phyloP scores from a whole-genome alignment of 2,329 filamentous ascomycete species.

The Didymella lethalis region DNA sequence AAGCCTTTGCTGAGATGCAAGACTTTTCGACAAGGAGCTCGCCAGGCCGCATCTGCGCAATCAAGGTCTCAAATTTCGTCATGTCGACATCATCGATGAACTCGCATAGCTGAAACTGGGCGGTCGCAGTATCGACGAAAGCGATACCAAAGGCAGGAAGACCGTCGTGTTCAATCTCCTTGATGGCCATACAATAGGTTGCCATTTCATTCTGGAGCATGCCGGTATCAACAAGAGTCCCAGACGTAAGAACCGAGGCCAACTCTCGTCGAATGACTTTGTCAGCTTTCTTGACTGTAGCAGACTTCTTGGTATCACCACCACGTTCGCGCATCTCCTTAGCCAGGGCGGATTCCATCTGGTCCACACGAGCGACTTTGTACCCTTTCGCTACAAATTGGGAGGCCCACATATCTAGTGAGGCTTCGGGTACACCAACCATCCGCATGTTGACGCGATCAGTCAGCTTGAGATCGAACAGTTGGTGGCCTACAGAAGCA shows the following conservation, averaged over 20 bases:
- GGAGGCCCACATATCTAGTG: slow-evolving; percentile 95
- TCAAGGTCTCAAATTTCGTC: slow-evolving; percentile 96
- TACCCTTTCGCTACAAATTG: slow-evolving; percentile 98
- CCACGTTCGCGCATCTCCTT: slow-evolving; percentile 99
- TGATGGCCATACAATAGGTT: slow-evolving; percentile 94
- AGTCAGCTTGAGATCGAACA: slow-evolving; percentile 97
- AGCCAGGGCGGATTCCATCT: slow-evolving; percentile 92
- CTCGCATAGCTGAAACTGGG: slow-evolving; percentile 91
- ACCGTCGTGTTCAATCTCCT: slow-evolving; percentile 71
- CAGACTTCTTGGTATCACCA: slow-evolving; percentile 59
- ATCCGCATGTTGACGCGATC: slow-evolving; percentile 99
- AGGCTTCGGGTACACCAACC: slow-evolving; percentile 96
- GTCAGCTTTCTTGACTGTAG: slow-evolving; percentile 66
- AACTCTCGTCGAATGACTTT: slow-evolving; percentile 94
- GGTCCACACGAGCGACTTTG: slow-evolving; percentile 96
- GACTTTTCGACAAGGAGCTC: slow-evolving; percentile 88
- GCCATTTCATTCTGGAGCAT: slow-evolving; percentile 99
- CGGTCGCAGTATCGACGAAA: slow-evolving; percentile 94
- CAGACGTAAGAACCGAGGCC: slow-evolving; percentile 87
- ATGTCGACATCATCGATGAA: slow-evolving; percentile 92
- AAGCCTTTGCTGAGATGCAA: slow-evolving; percentile 81
- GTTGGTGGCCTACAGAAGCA: slow-evolving; percentile 92
- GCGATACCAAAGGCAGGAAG: slow-evolving; percentile 87
- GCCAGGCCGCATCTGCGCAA: slow-evolving; percentile 88
- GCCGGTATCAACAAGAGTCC: slow-evolving; percentile 90